Evolutionary conservation across 2,329 filamentous ascomycete genomes (phyloP).

Genomic region (Talaromyces sp.): DNA sequence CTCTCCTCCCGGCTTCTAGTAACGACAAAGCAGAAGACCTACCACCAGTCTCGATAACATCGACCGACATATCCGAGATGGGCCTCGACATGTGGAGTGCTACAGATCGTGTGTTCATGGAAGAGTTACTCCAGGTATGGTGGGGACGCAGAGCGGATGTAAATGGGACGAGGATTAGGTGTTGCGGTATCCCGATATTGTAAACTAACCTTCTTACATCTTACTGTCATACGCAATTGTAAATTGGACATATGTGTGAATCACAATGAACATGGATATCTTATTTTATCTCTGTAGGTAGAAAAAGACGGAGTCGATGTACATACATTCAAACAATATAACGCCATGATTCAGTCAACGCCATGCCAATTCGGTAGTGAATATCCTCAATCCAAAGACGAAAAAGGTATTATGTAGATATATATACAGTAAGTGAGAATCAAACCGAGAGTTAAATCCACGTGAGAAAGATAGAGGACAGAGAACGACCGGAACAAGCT

Average conservation of each 20-base stretch:
- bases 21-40: background rate
- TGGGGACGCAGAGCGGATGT: conserved; percentile 45
- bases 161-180: conserved; percentile 43
- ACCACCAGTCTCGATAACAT: conserved; percentile 36
- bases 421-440: background rate
- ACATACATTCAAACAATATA: conserved; percentile 3
- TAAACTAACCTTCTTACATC: conserved; percentile 20
- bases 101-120: conserved; percentile 45
- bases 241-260: background rate
- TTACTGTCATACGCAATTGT: background rate
- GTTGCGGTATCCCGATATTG: conserved; percentile 48
- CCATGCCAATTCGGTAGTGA: background rate
- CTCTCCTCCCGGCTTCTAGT: conserved; percentile 22
- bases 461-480: background rate
- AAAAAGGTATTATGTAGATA: background rate
- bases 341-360: background rate
- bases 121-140: conserved; percentile 46
- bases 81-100: conserved; percentile 50
- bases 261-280: background rate
- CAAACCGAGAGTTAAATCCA: background rate
- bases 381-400: background rate
- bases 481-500: background rate
- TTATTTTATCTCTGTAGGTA: background rate
- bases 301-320: background rate
- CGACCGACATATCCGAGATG: conserved; percentile 48